These are phyloP conservation scores for Laburnicola sp. DNA, from an alignment of 2,329 filamentous ascomycete genomes.

Conservation along the genomic window DNA sequence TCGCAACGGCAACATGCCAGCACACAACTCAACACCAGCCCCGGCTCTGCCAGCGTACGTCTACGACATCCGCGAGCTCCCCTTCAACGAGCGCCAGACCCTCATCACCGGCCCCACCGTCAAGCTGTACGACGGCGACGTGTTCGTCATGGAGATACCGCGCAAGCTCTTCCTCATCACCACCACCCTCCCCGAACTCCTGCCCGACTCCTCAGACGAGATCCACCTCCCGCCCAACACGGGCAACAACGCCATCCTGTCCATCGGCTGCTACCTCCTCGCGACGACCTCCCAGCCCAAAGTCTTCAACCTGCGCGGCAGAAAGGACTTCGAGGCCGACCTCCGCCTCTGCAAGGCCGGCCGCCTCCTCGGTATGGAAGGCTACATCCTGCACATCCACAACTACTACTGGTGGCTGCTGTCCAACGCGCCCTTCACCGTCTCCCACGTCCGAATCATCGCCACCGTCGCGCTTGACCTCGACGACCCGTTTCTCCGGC, in stretches of 20 bases:
- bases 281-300: background rate
- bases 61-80: background rate
- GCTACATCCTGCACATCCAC: conserved; percentile 7
- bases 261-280: background rate
- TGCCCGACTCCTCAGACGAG: background rate
- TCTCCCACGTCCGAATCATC: background rate
- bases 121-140: background rate
- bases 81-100: background rate
- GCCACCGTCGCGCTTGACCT: background rate
- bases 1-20: background rate
- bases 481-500: background rate
- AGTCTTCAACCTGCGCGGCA: background rate
- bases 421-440: background rate
- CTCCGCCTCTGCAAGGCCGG: conserved; percentile 3
- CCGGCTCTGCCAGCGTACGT: background rate
- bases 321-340: background rate
- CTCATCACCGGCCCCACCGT: background rate
- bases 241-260: background rate
- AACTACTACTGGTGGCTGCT: conserved; percentile 5
- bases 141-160: background rate
- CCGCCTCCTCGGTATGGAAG: conserved; percentile 5
- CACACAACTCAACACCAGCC: background rate
- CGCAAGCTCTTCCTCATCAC: conserved; percentile 2
- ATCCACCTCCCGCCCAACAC: conserved; percentile 1
- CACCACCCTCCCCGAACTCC: background rate